Percentiles rank a stretch among this genome's conserved stretches.
These are phyloP conservation scores for Rhodotorula sphaerocarpa DNA, from an alignment of 768 basidiomycete genomes.

Conservation along the genomic window DNA sequence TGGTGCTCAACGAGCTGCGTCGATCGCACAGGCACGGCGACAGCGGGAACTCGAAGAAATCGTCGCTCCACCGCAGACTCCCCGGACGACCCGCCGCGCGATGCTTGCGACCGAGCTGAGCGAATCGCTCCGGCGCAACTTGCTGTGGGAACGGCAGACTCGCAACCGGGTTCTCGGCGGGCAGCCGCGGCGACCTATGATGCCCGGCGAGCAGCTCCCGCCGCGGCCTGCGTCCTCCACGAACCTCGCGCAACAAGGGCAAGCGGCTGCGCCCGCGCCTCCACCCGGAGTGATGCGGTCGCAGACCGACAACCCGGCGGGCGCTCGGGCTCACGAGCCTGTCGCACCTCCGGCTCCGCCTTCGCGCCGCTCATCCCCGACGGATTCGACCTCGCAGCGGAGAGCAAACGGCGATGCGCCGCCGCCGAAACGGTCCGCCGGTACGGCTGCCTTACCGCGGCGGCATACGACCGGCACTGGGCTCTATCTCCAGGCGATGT, in stretches of 20 bases:
- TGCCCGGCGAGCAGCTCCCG: slow-evolving; percentile 13
- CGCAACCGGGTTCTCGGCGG: slow-evolving; percentile 37
- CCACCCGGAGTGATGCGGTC: neutral
- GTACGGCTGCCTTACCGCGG: neutral
- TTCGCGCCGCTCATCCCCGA: slow-evolving; percentile 15
- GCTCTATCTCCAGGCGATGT: slow-evolving; percentile 18
- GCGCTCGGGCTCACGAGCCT: neutral
- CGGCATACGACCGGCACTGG: slow-evolving; percentile 28
- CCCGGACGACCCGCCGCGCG: slow-evolving; percentile 70
- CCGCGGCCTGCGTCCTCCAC: slow-evolving; percentile 6
- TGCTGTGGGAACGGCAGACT: slow-evolving; percentile 59
- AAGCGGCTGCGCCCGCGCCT: neutral
- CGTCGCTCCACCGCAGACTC: slow-evolving; percentile 57
- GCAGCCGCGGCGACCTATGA: slow-evolving; percentile 10
- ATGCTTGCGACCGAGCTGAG: slow-evolving; percentile 80
- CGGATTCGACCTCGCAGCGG: neutral
- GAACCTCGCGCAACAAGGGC: neutral
- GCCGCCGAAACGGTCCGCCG: neutral
- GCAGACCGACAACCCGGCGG: neutral
- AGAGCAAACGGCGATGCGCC: too few relatives aligned
- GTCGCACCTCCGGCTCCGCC: slow-evolving; percentile 16
- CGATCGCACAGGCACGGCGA: slow-evolving; percentile 18
- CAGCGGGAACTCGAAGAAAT: slow-evolving; percentile 44
- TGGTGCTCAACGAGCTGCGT: slow-evolving; percentile 8
- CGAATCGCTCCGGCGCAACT: slow-evolving; percentile 69